These are phyloP conservation scores for Monoraphidium neglectum DNA, from an alignment of 139 green algal genomes.

Conservation along the genomic window DNA sequence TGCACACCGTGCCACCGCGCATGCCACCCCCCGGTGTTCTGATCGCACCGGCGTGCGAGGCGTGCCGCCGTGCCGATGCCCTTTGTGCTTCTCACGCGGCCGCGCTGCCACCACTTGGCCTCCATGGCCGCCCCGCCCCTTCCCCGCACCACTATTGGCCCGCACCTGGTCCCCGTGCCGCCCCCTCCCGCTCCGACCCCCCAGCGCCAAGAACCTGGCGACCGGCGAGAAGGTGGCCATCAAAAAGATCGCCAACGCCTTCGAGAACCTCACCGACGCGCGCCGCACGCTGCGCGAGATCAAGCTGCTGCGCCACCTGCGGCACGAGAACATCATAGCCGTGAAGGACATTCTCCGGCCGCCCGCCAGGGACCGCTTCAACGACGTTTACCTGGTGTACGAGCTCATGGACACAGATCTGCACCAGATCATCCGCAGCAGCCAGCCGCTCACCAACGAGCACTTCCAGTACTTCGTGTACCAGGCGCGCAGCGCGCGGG, in stretches of 20 bases:
- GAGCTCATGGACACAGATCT: slow-evolving; percentile 99
- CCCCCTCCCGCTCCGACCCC: too few species aligned
- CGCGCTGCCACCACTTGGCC: too few species aligned
- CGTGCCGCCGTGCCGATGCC: too few species aligned
- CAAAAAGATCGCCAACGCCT: slow-evolving; percentile 97
- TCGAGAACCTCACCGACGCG: slow-evolving; percentile 96
- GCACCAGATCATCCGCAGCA: slow-evolving; percentile 98
- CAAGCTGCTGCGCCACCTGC: slow-evolving; percentile 88
- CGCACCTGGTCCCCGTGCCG: too few species aligned
- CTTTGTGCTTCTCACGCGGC: too few species aligned
- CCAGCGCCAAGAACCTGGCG: slow-evolving; percentile 65
- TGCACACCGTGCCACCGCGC: too few species aligned
- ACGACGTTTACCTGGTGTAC: slow-evolving; percentile 98
- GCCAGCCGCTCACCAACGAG: slow-evolving; percentile 93
- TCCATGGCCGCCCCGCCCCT: too few species aligned
- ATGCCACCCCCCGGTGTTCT: too few species aligned
- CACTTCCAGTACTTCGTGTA: slow-evolving; percentile 99
- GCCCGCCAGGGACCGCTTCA: slow-evolving; percentile 66
- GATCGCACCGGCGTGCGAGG: too few species aligned
- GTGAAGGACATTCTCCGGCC: slow-evolving; percentile 47
- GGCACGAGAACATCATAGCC: slow-evolving; percentile 88
- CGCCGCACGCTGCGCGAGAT: slow-evolving; percentile 94
- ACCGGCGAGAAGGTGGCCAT: slow-evolving; percentile 92
- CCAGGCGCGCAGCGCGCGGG: slow-evolving; percentile 63
- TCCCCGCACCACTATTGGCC: too few species aligned